Percentiles rank a stretch among this genome's conserved stretches.
phyloP scores from a whole-genome alignment of 2,329 filamentous ascomycete genomes.

The Fusarium buharicum region DNA sequence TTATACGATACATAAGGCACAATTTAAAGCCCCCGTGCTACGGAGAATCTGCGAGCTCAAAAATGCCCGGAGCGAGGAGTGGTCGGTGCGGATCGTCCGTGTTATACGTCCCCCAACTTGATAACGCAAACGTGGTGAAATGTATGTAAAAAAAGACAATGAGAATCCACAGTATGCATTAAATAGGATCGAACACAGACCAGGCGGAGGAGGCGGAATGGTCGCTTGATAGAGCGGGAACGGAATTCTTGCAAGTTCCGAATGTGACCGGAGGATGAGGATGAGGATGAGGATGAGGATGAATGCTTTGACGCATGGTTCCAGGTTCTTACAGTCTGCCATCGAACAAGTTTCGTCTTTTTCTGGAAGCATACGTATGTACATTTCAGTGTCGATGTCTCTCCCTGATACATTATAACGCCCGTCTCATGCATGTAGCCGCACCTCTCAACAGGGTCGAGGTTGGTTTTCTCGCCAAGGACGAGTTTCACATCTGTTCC shows the following conservation, averaged over 20 bases:
- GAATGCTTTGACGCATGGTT: too few relatives aligned
- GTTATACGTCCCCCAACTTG: not conserved
- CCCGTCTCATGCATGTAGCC: not conserved
- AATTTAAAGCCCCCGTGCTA: conserved; percentile 6
- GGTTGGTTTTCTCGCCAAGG: not conserved
- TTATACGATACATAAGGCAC: not conserved
- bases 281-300: too few relatives aligned
- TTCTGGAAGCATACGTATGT: conserved; percentile 33
- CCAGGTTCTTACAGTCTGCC: conserved; percentile 14
- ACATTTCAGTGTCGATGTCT: not conserved
- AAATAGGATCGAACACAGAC: conserved; percentile 20
- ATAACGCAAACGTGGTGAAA: not conserved
- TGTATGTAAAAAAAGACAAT: not conserved
- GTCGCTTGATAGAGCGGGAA: too few relatives aligned
- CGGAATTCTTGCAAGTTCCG: too few relatives aligned
- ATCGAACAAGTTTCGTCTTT: conserved; percentile 21
- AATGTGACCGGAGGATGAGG: not conserved
- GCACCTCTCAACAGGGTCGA: not conserved
- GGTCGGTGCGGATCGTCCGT: conserved; percentile 29
- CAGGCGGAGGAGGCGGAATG: not conserved
- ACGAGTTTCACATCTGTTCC: not conserved
- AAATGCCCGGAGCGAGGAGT: conserved; percentile 24
- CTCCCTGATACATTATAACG: not conserved
- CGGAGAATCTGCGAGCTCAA: conserved; percentile 16
- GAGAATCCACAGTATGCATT: conserved; percentile 4